Evolutionary conservation across 2,329 filamentous ascomycete species (phyloP).

Genomic region (Colletotrichum brevisporum): DNA sequence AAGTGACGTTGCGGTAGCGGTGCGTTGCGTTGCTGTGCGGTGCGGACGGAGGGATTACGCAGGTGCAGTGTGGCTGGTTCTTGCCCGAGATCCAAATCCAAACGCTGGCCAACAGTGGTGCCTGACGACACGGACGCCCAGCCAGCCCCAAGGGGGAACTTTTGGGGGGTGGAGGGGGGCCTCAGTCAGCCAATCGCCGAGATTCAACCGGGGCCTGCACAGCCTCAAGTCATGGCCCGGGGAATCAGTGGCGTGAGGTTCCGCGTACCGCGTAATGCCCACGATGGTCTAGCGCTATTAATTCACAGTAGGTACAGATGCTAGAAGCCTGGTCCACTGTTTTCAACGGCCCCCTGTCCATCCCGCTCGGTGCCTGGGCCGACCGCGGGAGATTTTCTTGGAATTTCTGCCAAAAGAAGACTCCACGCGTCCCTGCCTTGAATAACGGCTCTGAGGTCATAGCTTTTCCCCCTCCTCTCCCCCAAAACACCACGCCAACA

Average conservation of each 20-base stretch:
- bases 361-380: slow-evolving; percentile 19
- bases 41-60: slow-evolving; percentile 41
- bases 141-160: slow-evolving; percentile 10
- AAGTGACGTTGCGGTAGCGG: slow-evolving; percentile 36
- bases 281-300: slow-evolving; percentile 33
- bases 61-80: slow-evolving; percentile 43
- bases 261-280: slow-evolving; percentile 35
- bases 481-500: background rate
- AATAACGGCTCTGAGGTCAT: slow-evolving; percentile 37
- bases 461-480: slow-evolving; percentile 15
- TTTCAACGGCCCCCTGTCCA: slow-evolving; percentile 32
- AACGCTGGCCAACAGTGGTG: slow-evolving; percentile 39
- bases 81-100: slow-evolving; percentile 40
- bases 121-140: slow-evolving; percentile 36
- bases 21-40: slow-evolving; percentile 13
- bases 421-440: slow-evolving; percentile 10
- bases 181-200: slow-evolving; percentile 29
- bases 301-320: too few species aligned
- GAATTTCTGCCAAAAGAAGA: slow-evolving; percentile 29
- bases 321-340: slow-evolving; percentile 27
- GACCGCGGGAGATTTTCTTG: slow-evolving; percentile 35
- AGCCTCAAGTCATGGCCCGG: slow-evolving; percentile 34
- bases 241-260: slow-evolving; percentile 36
- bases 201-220: slow-evolving; percentile 14
- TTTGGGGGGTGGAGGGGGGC: slow-evolving; percentile 16